Conservation (phyloP, 768 basidiomycete genomes). For the Trametes villosa region DNA sequence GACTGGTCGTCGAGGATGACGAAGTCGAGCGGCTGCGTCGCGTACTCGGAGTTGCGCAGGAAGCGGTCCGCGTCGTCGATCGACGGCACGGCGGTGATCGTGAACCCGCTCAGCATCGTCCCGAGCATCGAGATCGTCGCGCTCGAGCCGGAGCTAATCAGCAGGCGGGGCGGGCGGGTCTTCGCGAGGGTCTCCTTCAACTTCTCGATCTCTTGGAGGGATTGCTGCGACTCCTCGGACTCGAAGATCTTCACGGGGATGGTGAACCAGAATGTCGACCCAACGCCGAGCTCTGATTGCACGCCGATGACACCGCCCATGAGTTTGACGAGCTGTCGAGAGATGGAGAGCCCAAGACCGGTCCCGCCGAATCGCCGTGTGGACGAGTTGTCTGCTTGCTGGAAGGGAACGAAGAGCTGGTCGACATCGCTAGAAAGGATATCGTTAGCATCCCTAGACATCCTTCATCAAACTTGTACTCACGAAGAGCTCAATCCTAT, state of each 20-base stretch:
- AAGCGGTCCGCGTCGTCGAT: constrained; percentile 51
- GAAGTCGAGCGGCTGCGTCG: constrained; percentile 55
- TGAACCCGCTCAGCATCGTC: constrained; percentile 61
- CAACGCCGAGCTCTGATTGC: constrained; percentile 62
- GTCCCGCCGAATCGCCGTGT: constrained; percentile 79
- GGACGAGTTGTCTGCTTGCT: constrained; percentile 79
- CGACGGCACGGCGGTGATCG: constrained; percentile 47
- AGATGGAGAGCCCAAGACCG: constrained; percentile 77
- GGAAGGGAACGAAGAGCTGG: constrained; percentile 73
- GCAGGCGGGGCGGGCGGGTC: constrained; percentile 50
- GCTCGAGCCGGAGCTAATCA: constrained; percentile 62
- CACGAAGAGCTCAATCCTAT: constrained; percentile 62
- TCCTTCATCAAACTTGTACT: neutral
- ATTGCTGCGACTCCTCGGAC: constrained; percentile 60
- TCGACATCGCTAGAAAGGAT: constrained; percentile 54
- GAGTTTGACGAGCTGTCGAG: constrained; percentile 73
- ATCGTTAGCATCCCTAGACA: neutral
- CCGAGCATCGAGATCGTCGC: constrained; percentile 59
- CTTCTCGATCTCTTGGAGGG: constrained; percentile 48
- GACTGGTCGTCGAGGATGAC: constrained; percentile 70
- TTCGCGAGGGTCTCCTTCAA: constrained; percentile 52
- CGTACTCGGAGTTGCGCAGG: constrained; percentile 40
- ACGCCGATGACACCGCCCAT: constrained; percentile 78
- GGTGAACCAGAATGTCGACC: constrained; percentile 76
- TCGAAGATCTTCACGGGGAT: constrained; percentile 65